Percentiles rank a stretch among this genome's conserved stretches.
These are phyloP conservation scores for Colletotrichum scovillei DNA, from an alignment of 2,329 filamentous ascomycete species.

Conservation along the genomic window DNA sequence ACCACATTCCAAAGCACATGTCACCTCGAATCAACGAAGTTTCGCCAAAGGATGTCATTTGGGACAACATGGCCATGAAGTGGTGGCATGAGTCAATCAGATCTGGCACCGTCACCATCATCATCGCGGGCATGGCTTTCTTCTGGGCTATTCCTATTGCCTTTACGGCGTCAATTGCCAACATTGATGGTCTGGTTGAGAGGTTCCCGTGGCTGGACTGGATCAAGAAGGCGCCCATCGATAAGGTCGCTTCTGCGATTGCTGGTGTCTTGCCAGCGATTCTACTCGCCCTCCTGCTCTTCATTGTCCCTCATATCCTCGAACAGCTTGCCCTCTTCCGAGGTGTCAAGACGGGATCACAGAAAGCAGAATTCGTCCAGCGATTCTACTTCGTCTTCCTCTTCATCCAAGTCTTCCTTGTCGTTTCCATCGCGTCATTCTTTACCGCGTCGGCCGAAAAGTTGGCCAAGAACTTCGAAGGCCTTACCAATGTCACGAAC, in stretches of 20 bases:
- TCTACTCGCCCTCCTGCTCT: slow-evolving; percentile 80
- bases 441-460: slow-evolving; percentile 71
- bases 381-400: slow-evolving; percentile 93
- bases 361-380: slow-evolving; percentile 86
- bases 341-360: slow-evolving; percentile 85
- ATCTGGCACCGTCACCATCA: slow-evolving; percentile 70
- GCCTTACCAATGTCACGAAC: slow-evolving; percentile 66
- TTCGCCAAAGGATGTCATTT: slow-evolving; percentile 90
- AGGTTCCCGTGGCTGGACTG: slow-evolving; percentile 77
- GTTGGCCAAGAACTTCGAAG: slow-evolving; percentile 64
- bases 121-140: slow-evolving; percentile 81
- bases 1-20: slow-evolving; percentile 95
- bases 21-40: slow-evolving; percentile 92
- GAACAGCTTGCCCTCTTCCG: slow-evolving; percentile 77
- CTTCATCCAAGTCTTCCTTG: slow-evolving; percentile 93
- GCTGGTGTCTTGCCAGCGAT: slow-evolving; percentile 88
- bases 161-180: slow-evolving; percentile 85
- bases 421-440: slow-evolving; percentile 87
- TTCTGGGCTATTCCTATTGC: slow-evolving; percentile 93
- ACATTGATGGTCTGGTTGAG: slow-evolving; percentile 77
- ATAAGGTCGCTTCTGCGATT: slow-evolving; percentile 72
- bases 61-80: slow-evolving; percentile 95
- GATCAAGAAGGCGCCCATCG: slow-evolving; percentile 69
- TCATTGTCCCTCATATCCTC: slow-evolving; percentile 84
- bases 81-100: slow-evolving; percentile 94